Conservation (phyloP, 2,329 filamentous ascomycete species). For the Stemphylium beticola region DNA sequence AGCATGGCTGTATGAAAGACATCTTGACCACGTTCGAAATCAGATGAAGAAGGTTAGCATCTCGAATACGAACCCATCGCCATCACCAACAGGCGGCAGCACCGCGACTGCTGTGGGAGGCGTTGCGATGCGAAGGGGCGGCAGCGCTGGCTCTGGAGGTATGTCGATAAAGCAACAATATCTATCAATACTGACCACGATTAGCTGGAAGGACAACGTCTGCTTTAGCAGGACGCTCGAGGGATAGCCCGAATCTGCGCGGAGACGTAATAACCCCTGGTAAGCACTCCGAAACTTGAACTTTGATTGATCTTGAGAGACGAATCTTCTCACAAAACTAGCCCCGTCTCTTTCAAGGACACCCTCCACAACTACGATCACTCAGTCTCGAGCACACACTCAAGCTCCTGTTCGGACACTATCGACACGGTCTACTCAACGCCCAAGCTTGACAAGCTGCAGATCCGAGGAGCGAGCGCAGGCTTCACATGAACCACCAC, state of each 20-base stretch:
- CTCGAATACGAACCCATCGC: slow-evolving; percentile 63
- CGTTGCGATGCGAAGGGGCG: slow-evolving; percentile 59
- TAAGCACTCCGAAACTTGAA: slow-evolving; percentile 21
- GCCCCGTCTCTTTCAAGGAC: slow-evolving; percentile 51
- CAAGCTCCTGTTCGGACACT: slow-evolving; percentile 33
- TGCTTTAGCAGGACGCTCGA: slow-evolving; percentile 62
- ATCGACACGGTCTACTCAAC: slow-evolving; percentile 35
- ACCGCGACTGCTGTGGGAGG: slow-evolving; percentile 50
- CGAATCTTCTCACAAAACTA: slow-evolving; percentile 12
- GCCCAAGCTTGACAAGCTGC: slow-evolving; percentile 27
- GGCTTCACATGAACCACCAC: slow-evolving; percentile 9
- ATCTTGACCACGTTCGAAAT: slow-evolving; percentile 86
- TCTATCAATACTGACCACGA: slow-evolving; percentile 3
- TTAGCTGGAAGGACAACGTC: slow-evolving; percentile 56
- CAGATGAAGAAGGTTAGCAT: slow-evolving; percentile 81
- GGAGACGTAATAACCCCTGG: slow-evolving; percentile 55
- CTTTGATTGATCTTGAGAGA: not conserved
- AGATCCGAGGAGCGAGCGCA: slow-evolving; percentile 20
- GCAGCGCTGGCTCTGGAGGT: slow-evolving; percentile 55
- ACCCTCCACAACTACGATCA: slow-evolving; percentile 57
- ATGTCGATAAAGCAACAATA: not conserved
- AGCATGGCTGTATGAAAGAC: slow-evolving; percentile 89
- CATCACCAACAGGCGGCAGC: slow-evolving; percentile 45
- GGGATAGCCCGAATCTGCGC: slow-evolving; percentile 61
- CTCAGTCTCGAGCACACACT: slow-evolving; percentile 45